Base-by-base conservation (phyloP, 495 filamentous ascomycete genomes). In the Articulospora tetracladia region DNA sequence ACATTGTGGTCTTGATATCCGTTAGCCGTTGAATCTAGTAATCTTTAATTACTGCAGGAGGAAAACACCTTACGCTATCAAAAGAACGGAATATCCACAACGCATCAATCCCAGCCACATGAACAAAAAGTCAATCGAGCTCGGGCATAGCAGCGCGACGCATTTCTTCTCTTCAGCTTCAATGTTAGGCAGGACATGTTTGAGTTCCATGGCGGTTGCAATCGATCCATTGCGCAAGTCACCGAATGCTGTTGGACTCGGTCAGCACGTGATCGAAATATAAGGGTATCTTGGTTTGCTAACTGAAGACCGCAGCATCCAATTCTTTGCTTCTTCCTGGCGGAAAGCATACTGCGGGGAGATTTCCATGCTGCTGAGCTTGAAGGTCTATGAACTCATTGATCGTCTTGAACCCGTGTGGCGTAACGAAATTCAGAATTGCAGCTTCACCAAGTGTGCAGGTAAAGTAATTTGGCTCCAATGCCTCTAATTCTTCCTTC, bases 51-150 rank as follows among this genome's bases (percentile, higher is more conserved):
- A 39, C 56, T 23, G 44, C 30, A 77, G 68, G 79, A 78, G 36
- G 83, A 70, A 22, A 84, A 66, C 26, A 83, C 61, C 66, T 53
- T 68, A 79, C 70, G 82, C 81, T 51, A 86, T 73, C 13, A 85
- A 66, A 19, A 86, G 62, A 13, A 82, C 76, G 0, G 70, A 64
- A 62, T 70, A 73, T 17, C 81, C 81, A 28, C 77, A 63, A 36
- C 74, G 64, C 53, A 82, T 76, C 53, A 85, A 66, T 1, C 71
- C 80, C 2, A 86, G 71, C 79, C 81, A 85, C 1, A 68, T 67
- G 46, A 82, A 72, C 0, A 85, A 63, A 41, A 85, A 79, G 25
- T 79, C 72, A 11, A 70, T 34, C 0, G 76, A 78, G 53, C 79
- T 86, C 1, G 72, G 60, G 46, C 75, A 76, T 0, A 86, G 64